Percentiles rank a stretch among this genome's conserved stretches.
Evolutionary conservation across 495 filamentous ascomycete species (phyloP).

Genomic region (Lineolata rhizophorae): DNA sequence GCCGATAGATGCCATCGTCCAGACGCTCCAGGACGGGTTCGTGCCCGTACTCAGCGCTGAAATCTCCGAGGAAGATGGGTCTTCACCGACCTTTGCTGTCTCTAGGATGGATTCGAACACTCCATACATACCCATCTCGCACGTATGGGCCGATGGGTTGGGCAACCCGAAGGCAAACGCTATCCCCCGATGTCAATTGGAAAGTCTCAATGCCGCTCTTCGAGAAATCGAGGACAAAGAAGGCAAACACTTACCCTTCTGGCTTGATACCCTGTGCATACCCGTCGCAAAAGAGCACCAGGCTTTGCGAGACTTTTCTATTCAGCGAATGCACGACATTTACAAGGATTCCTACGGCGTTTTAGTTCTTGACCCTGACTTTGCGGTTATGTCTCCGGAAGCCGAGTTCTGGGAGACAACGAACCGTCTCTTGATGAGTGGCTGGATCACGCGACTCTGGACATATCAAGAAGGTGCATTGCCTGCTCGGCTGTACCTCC

Average conservation of each 20-base stretch:
- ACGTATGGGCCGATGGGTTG: constrained; percentile 16
- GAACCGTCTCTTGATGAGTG: constrained; percentile 1
- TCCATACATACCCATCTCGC: constrained; percentile 9
- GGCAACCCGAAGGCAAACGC: constrained; percentile 6
- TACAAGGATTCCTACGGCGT: background rate
- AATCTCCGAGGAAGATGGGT: background rate
- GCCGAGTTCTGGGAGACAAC: background rate
- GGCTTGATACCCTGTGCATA: constrained; percentile 6
- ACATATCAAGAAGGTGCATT: constrained; percentile 3
- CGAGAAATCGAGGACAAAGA: background rate
- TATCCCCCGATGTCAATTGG: constrained; percentile 3
- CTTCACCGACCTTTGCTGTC: too few species aligned
- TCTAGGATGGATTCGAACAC: background rate
- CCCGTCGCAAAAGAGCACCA: constrained; percentile 2
- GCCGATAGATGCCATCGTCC: constrained; percentile 1
- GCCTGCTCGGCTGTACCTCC: constrained; percentile 1
- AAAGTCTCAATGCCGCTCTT: background rate
- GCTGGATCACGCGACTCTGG: constrained; percentile 2
- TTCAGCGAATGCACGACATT: constrained; percentile 3
- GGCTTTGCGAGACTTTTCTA: constrained; percentile 2
- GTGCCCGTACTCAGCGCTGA: constrained; percentile 2
- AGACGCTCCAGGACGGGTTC: background rate
- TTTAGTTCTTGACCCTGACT: constrained; percentile 2
- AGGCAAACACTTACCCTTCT: constrained; percentile 1
- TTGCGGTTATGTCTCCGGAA: background rate